These are phyloP conservation scores for Marasmius oreades DNA, from an alignment of 1,284 basidiomycete species.

Conservation along the genomic window DNA sequence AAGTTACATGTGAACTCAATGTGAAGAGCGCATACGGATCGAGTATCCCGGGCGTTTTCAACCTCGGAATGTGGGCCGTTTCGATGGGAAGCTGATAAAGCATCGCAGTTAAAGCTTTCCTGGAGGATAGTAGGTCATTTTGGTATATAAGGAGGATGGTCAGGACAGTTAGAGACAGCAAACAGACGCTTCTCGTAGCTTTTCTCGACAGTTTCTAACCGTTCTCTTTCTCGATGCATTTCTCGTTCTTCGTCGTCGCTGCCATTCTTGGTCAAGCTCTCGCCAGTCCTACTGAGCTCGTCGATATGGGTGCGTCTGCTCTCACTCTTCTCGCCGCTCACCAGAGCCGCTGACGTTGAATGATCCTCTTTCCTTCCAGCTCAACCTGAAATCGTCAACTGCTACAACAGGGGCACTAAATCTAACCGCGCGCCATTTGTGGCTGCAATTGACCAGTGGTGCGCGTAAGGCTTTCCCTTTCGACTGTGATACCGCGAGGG, in stretches of 20 bases:
- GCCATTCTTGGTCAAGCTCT: neutral
- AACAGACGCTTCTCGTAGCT: too few relatives aligned
- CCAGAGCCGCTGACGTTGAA: neutral
- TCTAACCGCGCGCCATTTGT: neutral
- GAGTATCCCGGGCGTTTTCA: too few relatives aligned
- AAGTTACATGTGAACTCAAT: too few relatives aligned
- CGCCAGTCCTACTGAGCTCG: too few relatives aligned
- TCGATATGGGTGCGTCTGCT: neutral
- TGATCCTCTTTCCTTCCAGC: neutral
- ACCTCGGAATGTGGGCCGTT: too few relatives aligned
- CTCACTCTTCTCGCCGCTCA: neutral
- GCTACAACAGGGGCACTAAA: neutral
- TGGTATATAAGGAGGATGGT: too few relatives aligned
- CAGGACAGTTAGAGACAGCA: too few relatives aligned
- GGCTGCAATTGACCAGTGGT: neutral
- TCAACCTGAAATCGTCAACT: neutral
- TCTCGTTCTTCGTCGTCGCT: neutral
- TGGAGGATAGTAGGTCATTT: too few relatives aligned
- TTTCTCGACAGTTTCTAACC: too few relatives aligned
- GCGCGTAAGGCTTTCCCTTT: neutral
- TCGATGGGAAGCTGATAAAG: too few relatives aligned
- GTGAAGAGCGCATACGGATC: too few relatives aligned
- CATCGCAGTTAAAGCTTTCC: too few relatives aligned
- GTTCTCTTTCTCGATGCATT: neutral
- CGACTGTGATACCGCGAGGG: neutral